Evolutionary conservation across 257 asterid genomes (phyloP).

Genomic region (Rehmannia glutinosa): DNA sequence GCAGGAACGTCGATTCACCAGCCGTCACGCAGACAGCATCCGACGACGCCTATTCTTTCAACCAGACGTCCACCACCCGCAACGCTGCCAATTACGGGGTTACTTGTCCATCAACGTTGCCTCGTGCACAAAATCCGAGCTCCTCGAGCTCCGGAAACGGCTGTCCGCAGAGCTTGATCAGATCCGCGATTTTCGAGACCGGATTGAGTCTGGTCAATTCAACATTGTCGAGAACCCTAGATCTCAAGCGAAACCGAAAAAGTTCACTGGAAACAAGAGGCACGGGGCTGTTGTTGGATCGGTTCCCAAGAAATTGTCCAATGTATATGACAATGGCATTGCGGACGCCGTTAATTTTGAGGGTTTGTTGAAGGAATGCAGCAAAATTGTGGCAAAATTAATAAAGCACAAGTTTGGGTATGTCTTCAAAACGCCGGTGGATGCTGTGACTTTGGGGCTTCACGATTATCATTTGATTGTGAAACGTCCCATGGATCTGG

Average conservation of each 20-base stretch:
- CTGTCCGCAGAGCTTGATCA: conserved; percentile 66
- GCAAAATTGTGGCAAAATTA: conserved; percentile 56
- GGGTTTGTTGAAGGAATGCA: conserved; percentile 62
- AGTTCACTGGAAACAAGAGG: conserved; percentile 41
- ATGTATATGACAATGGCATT: conserved; percentile 33
- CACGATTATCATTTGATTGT: conserved; percentile 89
- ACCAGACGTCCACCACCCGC: conserved; percentile 51
- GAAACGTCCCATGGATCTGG: conserved; percentile 93
- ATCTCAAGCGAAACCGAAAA: conserved; percentile 53
- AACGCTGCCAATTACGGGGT: conserved; percentile 58
- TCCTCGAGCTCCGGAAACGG: conserved; percentile 54
- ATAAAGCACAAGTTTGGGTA: conserved; percentile 59
- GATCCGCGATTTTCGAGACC: conserved; percentile 69
- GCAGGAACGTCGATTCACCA: conserved; percentile 32
- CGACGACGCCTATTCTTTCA: conserved; percentile 89
- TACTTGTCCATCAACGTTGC: conserved; percentile 47
- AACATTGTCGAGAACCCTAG: conserved; percentile 43
- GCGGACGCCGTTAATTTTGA: conserved; percentile 33
- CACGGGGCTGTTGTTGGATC: conserved; percentile 42
- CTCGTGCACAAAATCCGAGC: conserved; percentile 52
- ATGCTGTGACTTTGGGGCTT: conserved; percentile 61
- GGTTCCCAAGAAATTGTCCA: conserved; percentile 26
- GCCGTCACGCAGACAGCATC: conserved; percentile 79
- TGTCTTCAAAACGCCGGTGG: conserved; percentile 67
- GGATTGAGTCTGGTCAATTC: conserved; percentile 61